Evolutionary conservation across 148 eudicot genomes (phyloP), one percentile per base, ranked within the genome.

Genomic region (Pharnaceum exiguum): DNA sequence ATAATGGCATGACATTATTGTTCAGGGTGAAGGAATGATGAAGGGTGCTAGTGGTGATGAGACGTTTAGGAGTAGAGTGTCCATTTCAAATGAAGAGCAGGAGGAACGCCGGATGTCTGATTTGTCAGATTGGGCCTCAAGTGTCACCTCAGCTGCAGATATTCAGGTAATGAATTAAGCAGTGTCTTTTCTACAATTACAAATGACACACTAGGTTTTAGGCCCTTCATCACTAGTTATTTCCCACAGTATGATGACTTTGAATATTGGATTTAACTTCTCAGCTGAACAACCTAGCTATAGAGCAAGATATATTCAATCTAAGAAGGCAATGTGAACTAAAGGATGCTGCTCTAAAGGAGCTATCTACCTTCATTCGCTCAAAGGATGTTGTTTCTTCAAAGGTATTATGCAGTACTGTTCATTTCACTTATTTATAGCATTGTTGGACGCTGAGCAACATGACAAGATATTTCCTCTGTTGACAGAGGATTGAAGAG

Each of bases 61-160:
- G 35, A 57, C 75, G 68, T 57, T 74, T 19, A 74, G 64, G 65
- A 69, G 58, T 26, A 77, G 71, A 53, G 21, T 51, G 3, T 65
- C 71, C 18, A 47, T 67, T 22, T 49, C 76, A 26, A 74, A 73
- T 58, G 81, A 42, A 31, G 86, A 82, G 62, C 96, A 73, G 68
- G 96, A 87, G 68, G 96, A 91, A 62, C 90, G 94, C 4, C 96
- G 96, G 42, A 81, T 87, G 96, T 91, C 96, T 65, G 94, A 85
- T 74, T 60, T 82, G 71, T 87, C 98, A n/a, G 97, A 91, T 71
- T 87, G 90, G 97, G 86, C 83, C 53, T 77, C 86, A 12, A 87
- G 94, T 60, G 71, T 81, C 47, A 65, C 84, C 57, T 87, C 96
- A 38, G 77, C 84, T 16, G 68, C 73, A 53, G 96, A 87, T 60